Percentiles rank a stretch among this genome's conserved stretches.
Conservation (phyloP, 2,329 filamentous ascomycete genomes). For the Cercospora beticola region DNA sequence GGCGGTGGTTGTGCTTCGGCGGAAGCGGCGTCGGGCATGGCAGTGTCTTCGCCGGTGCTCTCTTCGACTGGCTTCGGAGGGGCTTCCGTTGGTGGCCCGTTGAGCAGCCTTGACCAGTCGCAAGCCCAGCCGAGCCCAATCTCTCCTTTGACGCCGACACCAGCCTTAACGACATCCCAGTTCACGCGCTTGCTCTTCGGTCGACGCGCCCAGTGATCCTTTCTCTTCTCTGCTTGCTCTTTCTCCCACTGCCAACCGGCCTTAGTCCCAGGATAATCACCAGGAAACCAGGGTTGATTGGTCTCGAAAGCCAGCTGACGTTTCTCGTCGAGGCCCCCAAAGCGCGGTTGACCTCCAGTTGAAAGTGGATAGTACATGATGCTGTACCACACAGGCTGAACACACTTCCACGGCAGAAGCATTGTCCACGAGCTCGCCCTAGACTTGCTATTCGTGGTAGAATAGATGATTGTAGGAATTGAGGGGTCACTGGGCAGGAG, state of each 20-base stretch:
- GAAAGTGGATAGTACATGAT: conserved; percentile 79
- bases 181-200: conserved; percentile 79
- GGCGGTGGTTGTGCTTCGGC: neutral
- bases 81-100: conserved; percentile 10
- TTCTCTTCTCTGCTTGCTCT: conserved; percentile 60
- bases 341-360: conserved; percentile 75
- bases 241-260: conserved; percentile 79
- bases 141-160: conserved; percentile 74
- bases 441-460: conserved; percentile 39
- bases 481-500: conserved; percentile 63
- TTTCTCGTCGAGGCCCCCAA: conserved; percentile 77
- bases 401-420: conserved; percentile 86
- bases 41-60: neutral
- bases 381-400: conserved; percentile 80
- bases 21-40: neutral
- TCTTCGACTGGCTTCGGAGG: neutral
- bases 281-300: conserved; percentile 77
- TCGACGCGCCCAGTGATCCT: conserved; percentile 68
- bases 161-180: conserved; percentile 73
- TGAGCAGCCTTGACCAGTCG: conserved; percentile 73
- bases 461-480: conserved; percentile 73
- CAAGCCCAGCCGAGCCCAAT: conserved; percentile 78
- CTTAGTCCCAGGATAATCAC: conserved; percentile 75
- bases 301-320: conserved; percentile 81
- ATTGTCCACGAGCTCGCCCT: conserved; percentile 74